phyloP scores from a whole-genome alignment of 495 filamentous ascomycete genomes.

The Antarctomyces pellizariae region DNA sequence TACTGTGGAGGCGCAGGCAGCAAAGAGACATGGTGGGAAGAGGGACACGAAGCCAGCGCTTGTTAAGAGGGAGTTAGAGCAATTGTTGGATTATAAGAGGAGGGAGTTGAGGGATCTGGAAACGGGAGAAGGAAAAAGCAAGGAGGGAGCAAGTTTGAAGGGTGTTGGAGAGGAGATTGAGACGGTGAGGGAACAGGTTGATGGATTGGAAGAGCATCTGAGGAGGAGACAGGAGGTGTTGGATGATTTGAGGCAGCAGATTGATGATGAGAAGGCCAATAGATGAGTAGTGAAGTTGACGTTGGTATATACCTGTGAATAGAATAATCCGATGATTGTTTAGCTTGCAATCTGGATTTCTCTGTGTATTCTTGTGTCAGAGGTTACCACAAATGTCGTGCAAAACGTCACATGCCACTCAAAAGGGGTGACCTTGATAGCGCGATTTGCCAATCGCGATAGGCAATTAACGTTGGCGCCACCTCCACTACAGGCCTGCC shows the following conservation, averaged over 20 bases:
- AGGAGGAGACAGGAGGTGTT: conserved; percentile 31
- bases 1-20: conserved; percentile 44
- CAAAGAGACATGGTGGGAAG: conserved; percentile 25
- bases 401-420: too few relatives aligned
- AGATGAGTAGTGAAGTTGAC: too few relatives aligned
- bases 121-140: conserved; percentile 49
- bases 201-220: conserved; percentile 41
- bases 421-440: too few relatives aligned
- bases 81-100: conserved; percentile 64
- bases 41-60: conserved; percentile 53
- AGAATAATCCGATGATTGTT: too few relatives aligned
- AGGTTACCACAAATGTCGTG: too few relatives aligned
- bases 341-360: too few relatives aligned
- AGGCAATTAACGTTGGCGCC: too few relatives aligned
- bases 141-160: conserved; percentile 33
- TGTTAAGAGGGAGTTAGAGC: conserved; percentile 81
- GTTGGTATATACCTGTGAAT: too few relatives aligned
- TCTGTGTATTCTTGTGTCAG: too few relatives aligned
- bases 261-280: conserved; percentile 39
- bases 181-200: conserved; percentile 54
- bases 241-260: conserved; percentile 28
- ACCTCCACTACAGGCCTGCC: too few relatives aligned
- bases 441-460: too few relatives aligned
- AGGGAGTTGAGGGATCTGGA: conserved; percentile 40
- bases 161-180: conserved; percentile 43